Evolutionary conservation across 2,329 filamentous ascomycete genomes (phyloP), one percentile per base, ranked within the genome.

Genomic region (Arthrinium puccinioides): DNA sequence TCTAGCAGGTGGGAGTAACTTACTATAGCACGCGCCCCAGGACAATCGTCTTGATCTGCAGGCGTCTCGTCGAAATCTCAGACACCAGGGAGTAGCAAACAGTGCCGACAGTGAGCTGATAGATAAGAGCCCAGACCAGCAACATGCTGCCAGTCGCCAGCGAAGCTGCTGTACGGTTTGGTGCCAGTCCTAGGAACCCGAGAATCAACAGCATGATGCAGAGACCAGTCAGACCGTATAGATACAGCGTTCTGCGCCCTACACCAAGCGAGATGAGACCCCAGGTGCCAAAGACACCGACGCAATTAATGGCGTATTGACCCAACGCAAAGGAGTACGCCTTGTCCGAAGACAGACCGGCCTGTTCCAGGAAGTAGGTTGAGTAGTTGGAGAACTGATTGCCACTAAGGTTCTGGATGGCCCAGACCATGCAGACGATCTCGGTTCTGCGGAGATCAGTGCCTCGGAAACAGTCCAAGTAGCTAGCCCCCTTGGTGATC

Each of bases 21-120:
- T 58, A 75, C 71, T 84, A 85, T 31, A 87, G 65, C 49, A 87
- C 85, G 38, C 88, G 82, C 2, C 84, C 87, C 3, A 95, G 73
- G 1, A 92, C 88, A 16, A 94, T 84, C 1, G 89, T 94, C 68
- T 95, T 95, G 66, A 94, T 89, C 54, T 89, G 84, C 23, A 96
- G 71, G 2, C 88, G 76, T 11, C 85, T 77, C 0, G 87, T 87
- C 0, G 87, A 88, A 16, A 95, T 63, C 58, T 95, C 88, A 1
- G 84, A 78, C 5, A 95, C 88, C 9, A 95, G 74, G 0, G 87
- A 92, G 63, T 94, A 95, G 60, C 84, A 87, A 7, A 94, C 87
- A 0, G 88, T 92, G 26, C 88, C 88, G 33, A 95, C 87, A 0
- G 86, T 85, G 32, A 90, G 70, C 57, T 95, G 87, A 63, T 94